Evolutionary conservation across 2,329 filamentous ascomycete genomes (phyloP).

Genomic region (Venturia effusa): DNA sequence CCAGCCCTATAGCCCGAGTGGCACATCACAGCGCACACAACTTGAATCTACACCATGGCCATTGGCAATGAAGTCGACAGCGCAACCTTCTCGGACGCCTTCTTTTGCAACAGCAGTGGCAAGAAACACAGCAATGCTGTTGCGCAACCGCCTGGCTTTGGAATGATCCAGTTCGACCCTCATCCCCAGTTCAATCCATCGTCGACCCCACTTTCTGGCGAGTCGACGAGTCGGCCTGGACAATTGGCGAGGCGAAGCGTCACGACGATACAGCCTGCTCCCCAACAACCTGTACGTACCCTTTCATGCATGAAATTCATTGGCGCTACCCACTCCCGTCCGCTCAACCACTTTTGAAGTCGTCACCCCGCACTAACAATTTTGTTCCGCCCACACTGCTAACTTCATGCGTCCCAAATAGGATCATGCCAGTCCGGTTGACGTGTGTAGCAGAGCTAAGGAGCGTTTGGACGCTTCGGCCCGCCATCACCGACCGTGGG

Average conservation of each 20-base stretch:
- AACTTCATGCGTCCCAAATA: background rate
- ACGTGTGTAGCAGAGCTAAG: background rate
- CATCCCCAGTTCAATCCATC: background rate
- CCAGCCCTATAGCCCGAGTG: background rate
- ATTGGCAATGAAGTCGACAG: background rate
- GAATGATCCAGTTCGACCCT: background rate
- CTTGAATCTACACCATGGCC: background rate
- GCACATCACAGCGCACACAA: background rate
- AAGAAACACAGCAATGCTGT: background rate
- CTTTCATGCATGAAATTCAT: background rate
- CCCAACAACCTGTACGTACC: constrained; percentile 1
- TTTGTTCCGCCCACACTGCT: background rate
- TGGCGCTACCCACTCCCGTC: too few relatives aligned
- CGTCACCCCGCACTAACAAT: background rate
- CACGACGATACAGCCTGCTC: background rate
- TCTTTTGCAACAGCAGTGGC: background rate
- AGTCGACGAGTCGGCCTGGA: background rate
- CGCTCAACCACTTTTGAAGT: background rate
- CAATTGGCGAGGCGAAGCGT: background rate
- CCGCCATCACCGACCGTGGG: background rate
- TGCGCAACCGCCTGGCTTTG: background rate
- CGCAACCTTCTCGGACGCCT: background rate
- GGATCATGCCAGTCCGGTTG: background rate
- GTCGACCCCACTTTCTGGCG: background rate
- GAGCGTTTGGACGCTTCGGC: constrained; percentile 8